A percentile compares a stretch with the other conserved stretches of the same genome.
phyloP scores from a whole-genome alignment of 1,139 yeast species.

The Sugiyamaella xylanicola region DNA sequence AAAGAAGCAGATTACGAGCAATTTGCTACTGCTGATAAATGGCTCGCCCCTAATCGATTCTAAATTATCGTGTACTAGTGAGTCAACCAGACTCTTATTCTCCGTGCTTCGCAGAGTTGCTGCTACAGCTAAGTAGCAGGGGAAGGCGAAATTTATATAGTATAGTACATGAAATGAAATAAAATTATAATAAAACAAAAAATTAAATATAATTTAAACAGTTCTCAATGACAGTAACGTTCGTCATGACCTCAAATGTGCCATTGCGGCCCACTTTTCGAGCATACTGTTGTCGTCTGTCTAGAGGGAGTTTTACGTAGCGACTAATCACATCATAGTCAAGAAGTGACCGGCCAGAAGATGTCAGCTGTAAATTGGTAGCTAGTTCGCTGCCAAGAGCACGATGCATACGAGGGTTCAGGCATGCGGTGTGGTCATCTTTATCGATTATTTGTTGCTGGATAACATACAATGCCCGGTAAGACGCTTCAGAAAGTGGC shows the following conservation, averaged over 20 bases:
- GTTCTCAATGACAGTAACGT: constrained; percentile 29
- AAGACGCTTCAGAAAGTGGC: constrained; percentile 73
- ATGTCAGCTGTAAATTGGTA: constrained; percentile 20
- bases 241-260: constrained; percentile 34
- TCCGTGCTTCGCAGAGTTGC: constrained; percentile 3
- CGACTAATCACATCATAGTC: constrained; percentile 36
- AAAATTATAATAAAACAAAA: neutral
- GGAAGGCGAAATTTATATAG: too few relatives aligned
- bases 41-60: constrained; percentile 40
- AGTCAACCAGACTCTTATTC: neutral
- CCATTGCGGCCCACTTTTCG: constrained; percentile 42
- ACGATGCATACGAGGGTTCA: constrained; percentile 62
- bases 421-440: constrained; percentile 70
- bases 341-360: constrained; percentile 30
- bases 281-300: constrained; percentile 36
- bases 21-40: constrained; percentile 49
- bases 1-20: constrained; percentile 40
- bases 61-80: neutral
- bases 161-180: too few relatives aligned
- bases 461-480: constrained; percentile 77
- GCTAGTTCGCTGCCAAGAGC: constrained; percentile 25
- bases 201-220: constrained; percentile 29
- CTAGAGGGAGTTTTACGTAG: constrained; percentile 32
- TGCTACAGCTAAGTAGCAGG: too few relatives aligned
- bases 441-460: constrained; percentile 87